phyloP scores from a whole-genome alignment of 169 alveolate species.

The Cryptosporidium parvum region DNA sequence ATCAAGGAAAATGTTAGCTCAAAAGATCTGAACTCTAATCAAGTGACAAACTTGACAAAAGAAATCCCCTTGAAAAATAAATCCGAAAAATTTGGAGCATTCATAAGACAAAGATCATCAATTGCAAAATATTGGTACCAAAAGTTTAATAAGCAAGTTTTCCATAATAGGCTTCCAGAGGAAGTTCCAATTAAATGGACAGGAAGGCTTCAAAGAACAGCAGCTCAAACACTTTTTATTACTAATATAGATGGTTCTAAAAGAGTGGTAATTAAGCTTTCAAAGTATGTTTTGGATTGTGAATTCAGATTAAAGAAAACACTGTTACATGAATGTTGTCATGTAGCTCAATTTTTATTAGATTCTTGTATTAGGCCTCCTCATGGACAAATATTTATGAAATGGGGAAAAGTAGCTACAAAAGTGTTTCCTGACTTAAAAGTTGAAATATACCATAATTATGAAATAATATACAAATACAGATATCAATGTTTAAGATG shows the following conservation, averaged over 20 bases:
- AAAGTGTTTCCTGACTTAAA: slow-evolving; percentile 51
- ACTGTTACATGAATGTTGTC: slow-evolving; percentile 68
- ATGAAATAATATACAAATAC: slow-evolving; percentile 64
- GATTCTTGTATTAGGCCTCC: slow-evolving; percentile 71
- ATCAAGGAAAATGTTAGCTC: not conserved
- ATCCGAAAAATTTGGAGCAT: slow-evolving; percentile 8
- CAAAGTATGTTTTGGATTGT: slow-evolving; percentile 69
- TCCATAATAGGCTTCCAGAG: slow-evolving; percentile 51
- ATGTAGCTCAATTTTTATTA: slow-evolving; percentile 68
- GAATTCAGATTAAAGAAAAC: slow-evolving; percentile 69
- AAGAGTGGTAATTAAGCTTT: slow-evolving; percentile 45
- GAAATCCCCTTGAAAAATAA: not conserved
- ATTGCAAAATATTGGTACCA: slow-evolving; percentile 51
- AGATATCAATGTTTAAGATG: slow-evolving; percentile 70
- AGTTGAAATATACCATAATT: slow-evolving; percentile 68
- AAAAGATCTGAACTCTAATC: not conserved
- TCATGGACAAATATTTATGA: slow-evolving; percentile 67
- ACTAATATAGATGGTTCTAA: slow-evolving; percentile 22
- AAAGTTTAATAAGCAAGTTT: slow-evolving; percentile 40
- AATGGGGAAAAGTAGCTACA: slow-evolving; percentile 76
- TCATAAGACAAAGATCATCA: slow-evolving; percentile 25
- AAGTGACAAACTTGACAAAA: not conserved
- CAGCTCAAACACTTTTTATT: slow-evolving; percentile 71
- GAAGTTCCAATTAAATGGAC: slow-evolving; percentile 73
- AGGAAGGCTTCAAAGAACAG: slow-evolving; percentile 68